phyloP scores from a whole-genome alignment of 2,329 filamentous ascomycete genomes.

The Colletotrichum orbiculare region DNA sequence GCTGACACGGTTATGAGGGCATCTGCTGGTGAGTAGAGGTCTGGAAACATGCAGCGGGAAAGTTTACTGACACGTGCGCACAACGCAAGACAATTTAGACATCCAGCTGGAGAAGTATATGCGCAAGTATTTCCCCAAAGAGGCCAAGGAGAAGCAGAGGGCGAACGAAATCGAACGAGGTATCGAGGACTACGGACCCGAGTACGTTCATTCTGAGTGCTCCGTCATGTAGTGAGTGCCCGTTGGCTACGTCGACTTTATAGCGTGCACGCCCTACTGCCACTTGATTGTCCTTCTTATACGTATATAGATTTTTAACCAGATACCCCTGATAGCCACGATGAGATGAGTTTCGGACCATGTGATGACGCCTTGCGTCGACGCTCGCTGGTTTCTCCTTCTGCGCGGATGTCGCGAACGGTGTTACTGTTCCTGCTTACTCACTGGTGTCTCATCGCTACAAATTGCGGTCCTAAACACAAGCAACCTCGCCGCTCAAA shows the following conservation, averaged over 20 bases:
- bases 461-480: no score
- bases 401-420: no score
- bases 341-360: background rate
- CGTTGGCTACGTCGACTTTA: background rate
- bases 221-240: constrained; percentile 64
- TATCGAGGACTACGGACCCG: constrained; percentile 76
- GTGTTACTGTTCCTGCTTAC: no score
- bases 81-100: constrained; percentile 74
- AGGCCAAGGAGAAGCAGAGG: constrained; percentile 73
- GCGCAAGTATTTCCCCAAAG: constrained; percentile 79
- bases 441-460: no score
- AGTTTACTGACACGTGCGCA: background rate
- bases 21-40: constrained; percentile 65
- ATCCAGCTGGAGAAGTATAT: constrained; percentile 74
- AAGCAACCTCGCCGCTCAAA: background rate
- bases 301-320: constrained; percentile 9
- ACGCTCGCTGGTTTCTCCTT: no score
- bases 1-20: constrained; percentile 77
- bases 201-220: constrained; percentile 70
- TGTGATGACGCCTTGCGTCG: no score
- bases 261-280: no score
- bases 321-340: constrained; percentile 30
- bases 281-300: no score
- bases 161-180: constrained; percentile 82
- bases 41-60: background rate